Conservation (phyloP, 2,329 filamentous ascomycete species). For the Epichloe brachyelytri region DNA sequence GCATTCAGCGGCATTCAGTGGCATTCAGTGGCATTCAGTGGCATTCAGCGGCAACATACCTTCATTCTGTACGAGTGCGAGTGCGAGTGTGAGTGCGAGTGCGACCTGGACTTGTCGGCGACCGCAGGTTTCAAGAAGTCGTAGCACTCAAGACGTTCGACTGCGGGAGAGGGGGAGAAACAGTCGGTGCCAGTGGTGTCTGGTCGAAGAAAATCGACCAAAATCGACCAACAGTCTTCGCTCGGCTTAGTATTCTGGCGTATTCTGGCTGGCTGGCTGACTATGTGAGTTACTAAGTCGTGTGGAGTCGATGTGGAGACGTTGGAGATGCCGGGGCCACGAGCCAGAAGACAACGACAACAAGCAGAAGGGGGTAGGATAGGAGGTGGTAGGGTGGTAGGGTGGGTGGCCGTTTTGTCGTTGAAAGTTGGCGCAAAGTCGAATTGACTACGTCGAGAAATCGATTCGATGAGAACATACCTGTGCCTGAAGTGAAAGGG, state of each 20-base stretch:
- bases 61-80: slow-evolving; percentile 26
- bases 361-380: not conserved
- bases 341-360: not conserved
- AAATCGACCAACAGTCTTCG: not conserved
- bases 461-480: not conserved
- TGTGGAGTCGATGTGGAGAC: slow-evolving; percentile 2
- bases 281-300: not conserved
- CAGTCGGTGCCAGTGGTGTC: not conserved
- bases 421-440: not conserved
- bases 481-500: not conserved
- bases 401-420: too few species aligned
- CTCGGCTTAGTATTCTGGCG: not conserved
- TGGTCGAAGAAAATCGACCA: not conserved
- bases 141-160: not conserved
- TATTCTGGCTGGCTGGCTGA: not conserved
- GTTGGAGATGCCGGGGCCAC: not conserved
- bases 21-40: not conserved
- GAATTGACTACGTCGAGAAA: not conserved
- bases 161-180: not conserved
- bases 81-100: slow-evolving; percentile 3
- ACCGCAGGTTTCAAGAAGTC: not conserved
- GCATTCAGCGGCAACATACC: slow-evolving; percentile 9
- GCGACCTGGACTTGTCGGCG: not conserved
- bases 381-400: too few species aligned
- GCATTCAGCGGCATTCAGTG: not conserved